Conservation (phyloP, 2,329 filamentous ascomycete species). For the Dissoconium aciculare region DNA sequence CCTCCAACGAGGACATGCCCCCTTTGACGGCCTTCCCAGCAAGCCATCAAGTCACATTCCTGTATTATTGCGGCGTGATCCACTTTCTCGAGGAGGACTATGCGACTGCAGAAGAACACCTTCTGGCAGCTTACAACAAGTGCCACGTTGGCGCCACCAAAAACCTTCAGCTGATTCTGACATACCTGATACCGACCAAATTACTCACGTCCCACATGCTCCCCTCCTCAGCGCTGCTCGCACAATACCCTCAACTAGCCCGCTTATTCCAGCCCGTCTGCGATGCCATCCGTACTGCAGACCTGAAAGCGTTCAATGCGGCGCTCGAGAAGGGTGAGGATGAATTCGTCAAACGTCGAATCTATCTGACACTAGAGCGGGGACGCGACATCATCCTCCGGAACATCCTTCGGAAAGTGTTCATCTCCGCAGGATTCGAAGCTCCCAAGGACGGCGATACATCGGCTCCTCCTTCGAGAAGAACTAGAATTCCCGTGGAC, state of each 20-base stretch:
- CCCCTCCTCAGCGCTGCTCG: slow-evolving; percentile 56
- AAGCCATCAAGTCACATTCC: slow-evolving; percentile 86
- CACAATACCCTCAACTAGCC: slow-evolving; percentile 61
- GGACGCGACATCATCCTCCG: slow-evolving; percentile 82
- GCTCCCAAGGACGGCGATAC: slow-evolving; percentile 49
- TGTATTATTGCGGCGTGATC: slow-evolving; percentile 91
- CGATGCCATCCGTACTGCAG: slow-evolving; percentile 63
- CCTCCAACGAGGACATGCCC: slow-evolving; percentile 58
- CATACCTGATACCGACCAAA: slow-evolving; percentile 86
- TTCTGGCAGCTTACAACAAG: slow-evolving; percentile 66
- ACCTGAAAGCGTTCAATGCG: slow-evolving; percentile 69
- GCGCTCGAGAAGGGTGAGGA: slow-evolving; percentile 70
- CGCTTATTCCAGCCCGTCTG: slow-evolving; percentile 64
- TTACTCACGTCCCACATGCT: slow-evolving; percentile 76
- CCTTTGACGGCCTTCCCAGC: slow-evolving; percentile 65
- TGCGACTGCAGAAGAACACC: slow-evolving; percentile 59
- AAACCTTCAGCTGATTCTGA: slow-evolving; percentile 86
- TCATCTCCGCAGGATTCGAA: slow-evolving; percentile 68
- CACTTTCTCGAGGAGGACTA: slow-evolving; percentile 93
- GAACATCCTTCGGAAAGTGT: slow-evolving; percentile 85
- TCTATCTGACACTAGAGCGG: slow-evolving; percentile 87
- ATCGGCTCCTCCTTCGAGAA: slow-evolving; percentile 42
- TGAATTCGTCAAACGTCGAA: slow-evolving; percentile 83
- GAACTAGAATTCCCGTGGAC: slow-evolving; percentile 63
- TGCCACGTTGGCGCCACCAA: slow-evolving; percentile 56